These are phyloP conservation scores for Nadsonia fulvescens DNA, from an alignment of 805 yeast genomes.

Conservation along the genomic window DNA sequence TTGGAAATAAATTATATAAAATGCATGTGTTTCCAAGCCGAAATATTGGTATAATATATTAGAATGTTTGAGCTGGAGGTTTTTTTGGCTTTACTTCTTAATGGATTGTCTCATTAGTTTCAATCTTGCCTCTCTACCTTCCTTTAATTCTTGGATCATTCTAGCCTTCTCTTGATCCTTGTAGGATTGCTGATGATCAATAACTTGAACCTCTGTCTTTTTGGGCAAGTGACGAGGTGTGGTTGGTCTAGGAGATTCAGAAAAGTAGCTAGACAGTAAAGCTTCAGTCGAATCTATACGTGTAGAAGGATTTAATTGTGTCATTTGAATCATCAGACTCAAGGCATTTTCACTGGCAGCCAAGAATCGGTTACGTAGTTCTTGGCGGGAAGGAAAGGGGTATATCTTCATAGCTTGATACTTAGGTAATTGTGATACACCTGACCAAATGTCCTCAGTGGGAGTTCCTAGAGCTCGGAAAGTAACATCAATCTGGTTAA, in stretches of 20 bases:
- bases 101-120: too few relatives aligned
- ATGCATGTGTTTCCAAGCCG: too few relatives aligned
- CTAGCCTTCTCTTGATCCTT: too few relatives aligned
- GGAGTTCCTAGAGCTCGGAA: slow-evolving; percentile 95
- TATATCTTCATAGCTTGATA: slow-evolving; percentile 50
- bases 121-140: too few relatives aligned
- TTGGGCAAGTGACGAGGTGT: slow-evolving; percentile 45
- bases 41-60: too few relatives aligned
- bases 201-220: slow-evolving; percentile 10
- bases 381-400: slow-evolving; percentile 70
- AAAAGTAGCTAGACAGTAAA: slow-evolving; percentile 46
- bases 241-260: slow-evolving; percentile 60
- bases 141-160: too few relatives aligned
- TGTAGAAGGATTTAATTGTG: slow-evolving; percentile 59
- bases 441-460: slow-evolving; percentile 81
- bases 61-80: too few relatives aligned
- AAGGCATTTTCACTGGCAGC: slow-evolving; percentile 82
- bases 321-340: slow-evolving; percentile 53
- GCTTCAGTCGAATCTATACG: slow-evolving; percentile 52
- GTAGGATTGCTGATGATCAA: too few relatives aligned
- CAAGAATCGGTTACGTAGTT: slow-evolving; percentile 63
- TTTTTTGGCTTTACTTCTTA: too few relatives aligned
- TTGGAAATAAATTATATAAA: too few relatives aligned
- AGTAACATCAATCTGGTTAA: slow-evolving; percentile 82
- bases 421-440: slow-evolving; percentile 59